phyloP scores from a whole-genome alignment of 768 basidiomycete species.

The Glaciozyma antarctica region DNA sequence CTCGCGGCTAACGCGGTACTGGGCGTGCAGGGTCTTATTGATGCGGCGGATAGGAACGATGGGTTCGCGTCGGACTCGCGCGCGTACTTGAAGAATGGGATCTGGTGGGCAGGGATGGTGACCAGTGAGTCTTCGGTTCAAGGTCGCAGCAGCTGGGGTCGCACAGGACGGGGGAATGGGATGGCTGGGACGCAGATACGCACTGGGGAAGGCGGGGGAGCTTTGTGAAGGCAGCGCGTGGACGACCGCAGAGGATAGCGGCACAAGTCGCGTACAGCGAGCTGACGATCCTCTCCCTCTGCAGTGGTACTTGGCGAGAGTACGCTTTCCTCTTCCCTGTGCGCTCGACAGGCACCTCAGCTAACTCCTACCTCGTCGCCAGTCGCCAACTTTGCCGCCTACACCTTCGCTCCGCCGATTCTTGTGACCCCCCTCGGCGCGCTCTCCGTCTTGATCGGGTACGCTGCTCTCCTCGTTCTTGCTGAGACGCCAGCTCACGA shows the following conservation, averaged over 20 bases:
- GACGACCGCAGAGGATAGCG: not conserved
- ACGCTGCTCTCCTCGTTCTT: constrained; percentile 35
- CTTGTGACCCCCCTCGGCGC: constrained; percentile 98
- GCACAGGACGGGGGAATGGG: not conserved
- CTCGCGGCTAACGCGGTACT: not conserved
- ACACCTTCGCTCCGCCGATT: constrained; percentile 94
- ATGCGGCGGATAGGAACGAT: constrained; percentile 51
- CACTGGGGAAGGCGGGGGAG: not conserved
- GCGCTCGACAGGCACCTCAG: constrained; percentile 41
- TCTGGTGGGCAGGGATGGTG: constrained; percentile 95
- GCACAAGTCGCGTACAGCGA: not conserved
- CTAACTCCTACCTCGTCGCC: not conserved
- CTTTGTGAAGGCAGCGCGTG: not conserved
- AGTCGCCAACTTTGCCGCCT: constrained; percentile 74
- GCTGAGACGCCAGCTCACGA: constrained; percentile 10
- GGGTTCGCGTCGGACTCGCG: constrained; percentile 67
- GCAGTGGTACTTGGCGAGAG: constrained; percentile 88
- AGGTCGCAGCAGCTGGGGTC: not conserved
- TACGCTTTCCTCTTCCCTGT: constrained; percentile 38
- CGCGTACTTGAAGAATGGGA: constrained; percentile 76
- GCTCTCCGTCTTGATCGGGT: constrained; percentile 93
- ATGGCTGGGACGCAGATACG: not conserved
- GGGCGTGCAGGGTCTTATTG: constrained; percentile 68
- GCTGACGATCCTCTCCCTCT: not conserved
- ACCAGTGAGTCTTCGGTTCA: constrained; percentile 54